Percentiles rank a stretch among this genome's conserved stretches.
Conservation (phyloP, 768 basidiomycete species). For the Hericium coralloides region DNA sequence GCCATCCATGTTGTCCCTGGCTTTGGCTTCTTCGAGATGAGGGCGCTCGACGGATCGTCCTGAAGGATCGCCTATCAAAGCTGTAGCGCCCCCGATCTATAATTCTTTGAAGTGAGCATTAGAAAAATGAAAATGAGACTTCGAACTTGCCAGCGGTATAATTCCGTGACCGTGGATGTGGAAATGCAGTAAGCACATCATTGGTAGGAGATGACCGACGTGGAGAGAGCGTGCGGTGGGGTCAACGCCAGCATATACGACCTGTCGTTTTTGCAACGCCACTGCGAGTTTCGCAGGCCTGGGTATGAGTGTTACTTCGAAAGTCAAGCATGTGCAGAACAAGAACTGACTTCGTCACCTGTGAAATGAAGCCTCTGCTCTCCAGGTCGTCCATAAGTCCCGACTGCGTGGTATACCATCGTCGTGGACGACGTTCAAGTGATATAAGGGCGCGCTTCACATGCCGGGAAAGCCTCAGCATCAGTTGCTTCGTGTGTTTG, state of each 20-base stretch:
- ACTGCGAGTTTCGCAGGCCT: conserved; percentile 9
- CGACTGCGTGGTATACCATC: background rate
- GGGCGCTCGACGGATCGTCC: conserved; percentile 79
- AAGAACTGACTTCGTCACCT: conserved; percentile 11
- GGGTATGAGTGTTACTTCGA: background rate
- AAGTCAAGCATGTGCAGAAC: background rate
- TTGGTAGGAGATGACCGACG: conserved; percentile 86
- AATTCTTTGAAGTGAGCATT: background rate
- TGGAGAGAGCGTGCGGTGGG: conserved; percentile 88
- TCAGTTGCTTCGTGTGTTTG: background rate
- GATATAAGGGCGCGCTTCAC: background rate
- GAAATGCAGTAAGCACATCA: conserved; percentile 85
- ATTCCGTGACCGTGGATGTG: conserved; percentile 73
- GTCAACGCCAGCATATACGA: conserved; percentile 85
- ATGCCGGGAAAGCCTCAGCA: background rate
- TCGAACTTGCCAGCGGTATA: conserved; percentile 47
- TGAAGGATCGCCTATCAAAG: conserved; percentile 94
- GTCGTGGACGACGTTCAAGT: background rate
- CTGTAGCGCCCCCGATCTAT: conserved; percentile 94
- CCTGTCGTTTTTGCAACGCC: conserved; percentile 24
- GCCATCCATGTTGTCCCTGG: conserved; percentile 54
- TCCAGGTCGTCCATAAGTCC: conserved; percentile 6
- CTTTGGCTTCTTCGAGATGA: conserved; percentile 46
- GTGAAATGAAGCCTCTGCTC: conserved; percentile 11
- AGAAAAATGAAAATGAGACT: background rate